phyloP scores from a whole-genome alignment of 306 rosid genomes.

The Quercus mongolica region DNA sequence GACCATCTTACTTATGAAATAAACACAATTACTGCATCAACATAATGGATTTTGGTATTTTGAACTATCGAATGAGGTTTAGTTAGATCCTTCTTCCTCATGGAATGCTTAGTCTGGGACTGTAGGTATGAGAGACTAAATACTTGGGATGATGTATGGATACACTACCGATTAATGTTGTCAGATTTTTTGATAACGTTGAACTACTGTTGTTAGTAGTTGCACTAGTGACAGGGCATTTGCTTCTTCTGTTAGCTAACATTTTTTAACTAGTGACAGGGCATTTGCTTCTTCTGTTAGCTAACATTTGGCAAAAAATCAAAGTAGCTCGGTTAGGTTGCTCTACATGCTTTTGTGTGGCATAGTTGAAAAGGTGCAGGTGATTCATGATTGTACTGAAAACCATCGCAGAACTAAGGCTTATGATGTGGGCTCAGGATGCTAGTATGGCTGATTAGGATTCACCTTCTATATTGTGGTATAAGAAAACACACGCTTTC shows the following conservation, averaged over 20 bases:
- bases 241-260: no score
- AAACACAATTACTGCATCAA: no score
- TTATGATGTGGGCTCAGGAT: neutral
- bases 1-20: no score
- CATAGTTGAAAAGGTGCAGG: neutral
- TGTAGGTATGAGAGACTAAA: neutral
- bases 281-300: no score
- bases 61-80: no score
- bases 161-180: neutral
- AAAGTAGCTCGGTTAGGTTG: neutral
- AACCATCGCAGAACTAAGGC: neutral
- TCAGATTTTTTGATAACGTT: neutral
- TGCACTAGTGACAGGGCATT: neutral
- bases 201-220: neutral
- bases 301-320: neutral
- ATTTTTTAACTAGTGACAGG: neutral
- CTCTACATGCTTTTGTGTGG: neutral
- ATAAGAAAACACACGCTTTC: no score
- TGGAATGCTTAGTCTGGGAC: neutral
- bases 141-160: neutral
- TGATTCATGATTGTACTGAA: neutral
- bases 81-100: no score
- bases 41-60: no score
- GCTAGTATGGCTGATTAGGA: neutral
- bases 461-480: neutral